Percentiles rank a stretch among this genome's conserved stretches.
These are phyloP conservation scores for Byssothecium circinans DNA, from an alignment of 2,329 filamentous ascomycete species.

Conservation along the genomic window DNA sequence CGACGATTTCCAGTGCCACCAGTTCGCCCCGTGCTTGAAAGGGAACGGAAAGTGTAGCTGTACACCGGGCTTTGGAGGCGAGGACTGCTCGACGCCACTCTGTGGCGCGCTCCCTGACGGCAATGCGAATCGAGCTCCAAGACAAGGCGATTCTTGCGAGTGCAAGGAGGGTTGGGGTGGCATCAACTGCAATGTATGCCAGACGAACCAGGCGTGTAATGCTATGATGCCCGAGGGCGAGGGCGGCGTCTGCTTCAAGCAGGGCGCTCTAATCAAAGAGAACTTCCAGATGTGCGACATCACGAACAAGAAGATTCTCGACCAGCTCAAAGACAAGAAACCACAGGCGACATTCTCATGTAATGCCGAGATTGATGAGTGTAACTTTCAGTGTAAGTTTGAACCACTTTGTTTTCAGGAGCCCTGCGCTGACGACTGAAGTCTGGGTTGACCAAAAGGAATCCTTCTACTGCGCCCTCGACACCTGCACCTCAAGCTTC, in stretches of 20 bases:
- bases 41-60: conserved; percentile 92
- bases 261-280: conserved; percentile 85
- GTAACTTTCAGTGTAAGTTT: conserved; percentile 87
- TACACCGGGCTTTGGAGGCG: conserved; percentile 87
- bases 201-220: conserved; percentile 79
- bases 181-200: conserved; percentile 96
- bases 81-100: conserved; percentile 87
- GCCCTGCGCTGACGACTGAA: conserved; percentile 45
- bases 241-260: conserved; percentile 87
- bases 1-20: conserved; percentile 85
- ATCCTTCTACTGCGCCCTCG: conserved; percentile 93
- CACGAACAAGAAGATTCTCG: conserved; percentile 90
- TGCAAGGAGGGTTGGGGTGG: conserved; percentile 94
- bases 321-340: conserved; percentile 79
- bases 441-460: conserved; percentile 94
- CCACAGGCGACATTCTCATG: conserved; percentile 96
- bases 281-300: conserved; percentile 99
- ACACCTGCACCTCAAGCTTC: conserved; percentile 74
- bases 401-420: background rate
- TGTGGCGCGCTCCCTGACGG: conserved; percentile 87
- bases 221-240: conserved; percentile 81
- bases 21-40: conserved; percentile 86
- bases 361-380: conserved; percentile 70
- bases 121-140: conserved; percentile 69
- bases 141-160: conserved; percentile 71